Conservation (phyloP, 345 rosid species). For the Sisymbrium irio region DNA sequence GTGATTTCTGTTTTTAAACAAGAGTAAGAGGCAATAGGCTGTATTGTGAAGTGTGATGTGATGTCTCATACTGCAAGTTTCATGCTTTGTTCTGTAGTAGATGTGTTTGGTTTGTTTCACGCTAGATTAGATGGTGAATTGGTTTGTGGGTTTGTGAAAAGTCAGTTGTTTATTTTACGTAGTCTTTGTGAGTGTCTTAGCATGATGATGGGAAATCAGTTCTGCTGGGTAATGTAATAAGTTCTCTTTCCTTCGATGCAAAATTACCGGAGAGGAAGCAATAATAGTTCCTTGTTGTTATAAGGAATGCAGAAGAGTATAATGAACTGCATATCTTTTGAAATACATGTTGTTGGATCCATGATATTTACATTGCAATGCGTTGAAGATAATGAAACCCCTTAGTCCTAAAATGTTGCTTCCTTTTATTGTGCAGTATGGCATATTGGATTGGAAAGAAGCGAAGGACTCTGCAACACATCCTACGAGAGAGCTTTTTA, state of each 20-base stretch:
- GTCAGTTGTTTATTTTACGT: too few species aligned
- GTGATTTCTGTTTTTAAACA: too few species aligned
- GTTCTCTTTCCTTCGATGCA: background rate
- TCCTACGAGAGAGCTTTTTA: too few species aligned
- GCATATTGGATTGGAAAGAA: conserved; percentile 15
- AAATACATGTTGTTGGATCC: background rate
- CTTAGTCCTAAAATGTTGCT: background rate
- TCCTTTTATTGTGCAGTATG: conserved; percentile 21
- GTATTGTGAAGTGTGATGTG: too few species aligned
- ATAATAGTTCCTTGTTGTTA: background rate
- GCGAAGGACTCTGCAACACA: too few species aligned
- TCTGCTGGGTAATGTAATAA: background rate
- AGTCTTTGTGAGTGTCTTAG: background rate
- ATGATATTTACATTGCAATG: conserved; percentile 7
- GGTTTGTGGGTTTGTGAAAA: too few species aligned
- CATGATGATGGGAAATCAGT: background rate
- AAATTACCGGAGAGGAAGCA: background rate
- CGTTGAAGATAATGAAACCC: conserved; percentile 3
- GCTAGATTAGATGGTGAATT: too few species aligned
- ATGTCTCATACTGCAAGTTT: too few species aligned
- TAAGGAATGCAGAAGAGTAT: background rate
- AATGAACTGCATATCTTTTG: background rate
- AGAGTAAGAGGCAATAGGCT: too few species aligned
- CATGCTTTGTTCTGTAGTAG: too few species aligned
- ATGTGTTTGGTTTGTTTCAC: too few species aligned